phyloP scores from a whole-genome alignment of 2,329 filamentous ascomycete genomes.

The Colletotrichum shisoi region DNA sequence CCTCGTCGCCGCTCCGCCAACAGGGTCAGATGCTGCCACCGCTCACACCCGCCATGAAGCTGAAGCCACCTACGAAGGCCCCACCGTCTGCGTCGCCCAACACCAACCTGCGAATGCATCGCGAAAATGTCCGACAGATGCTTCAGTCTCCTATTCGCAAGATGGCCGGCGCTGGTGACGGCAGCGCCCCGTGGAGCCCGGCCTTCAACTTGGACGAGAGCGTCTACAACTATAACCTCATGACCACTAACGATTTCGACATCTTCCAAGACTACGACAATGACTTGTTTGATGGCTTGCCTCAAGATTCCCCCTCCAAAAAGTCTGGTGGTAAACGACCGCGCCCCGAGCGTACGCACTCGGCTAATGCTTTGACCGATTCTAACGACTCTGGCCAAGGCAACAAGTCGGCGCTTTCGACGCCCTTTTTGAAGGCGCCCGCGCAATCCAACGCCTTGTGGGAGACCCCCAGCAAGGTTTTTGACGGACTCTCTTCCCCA shows the following conservation, averaged over 20 bases:
- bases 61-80: slow-evolving; percentile 68
- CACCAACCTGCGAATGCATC: slow-evolving; percentile 88
- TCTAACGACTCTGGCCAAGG: slow-evolving; percentile 60
- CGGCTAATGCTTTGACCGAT: slow-evolving; percentile 68
- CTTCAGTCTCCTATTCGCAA: slow-evolving; percentile 75
- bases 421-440: slow-evolving; percentile 60
- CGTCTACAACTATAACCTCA: slow-evolving; percentile 56
- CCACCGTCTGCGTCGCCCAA: slow-evolving; percentile 88
- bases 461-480: slow-evolving; percentile 66
- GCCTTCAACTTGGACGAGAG: slow-evolving; percentile 71
- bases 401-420: slow-evolving; percentile 61
- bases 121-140: slow-evolving; percentile 81
- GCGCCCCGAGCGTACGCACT: slow-evolving; percentile 70
- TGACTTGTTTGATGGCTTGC: slow-evolving; percentile 44
- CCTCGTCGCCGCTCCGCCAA: slow-evolving; percentile 73
- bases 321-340: slow-evolving; percentile 57
- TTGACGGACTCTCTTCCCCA: slow-evolving; percentile 64
- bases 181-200: slow-evolving; percentile 67
- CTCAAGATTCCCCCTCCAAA: slow-evolving; percentile 72
- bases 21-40: slow-evolving; percentile 74
- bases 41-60: slow-evolving; percentile 83
- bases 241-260: slow-evolving; percentile 65
- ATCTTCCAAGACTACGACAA: slow-evolving; percentile 63
- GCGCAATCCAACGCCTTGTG: slow-evolving; percentile 52
- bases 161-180: slow-evolving; percentile 57